Conservation (phyloP, 1,284 basidiomycete species). For the Meira nashicola region DNA sequence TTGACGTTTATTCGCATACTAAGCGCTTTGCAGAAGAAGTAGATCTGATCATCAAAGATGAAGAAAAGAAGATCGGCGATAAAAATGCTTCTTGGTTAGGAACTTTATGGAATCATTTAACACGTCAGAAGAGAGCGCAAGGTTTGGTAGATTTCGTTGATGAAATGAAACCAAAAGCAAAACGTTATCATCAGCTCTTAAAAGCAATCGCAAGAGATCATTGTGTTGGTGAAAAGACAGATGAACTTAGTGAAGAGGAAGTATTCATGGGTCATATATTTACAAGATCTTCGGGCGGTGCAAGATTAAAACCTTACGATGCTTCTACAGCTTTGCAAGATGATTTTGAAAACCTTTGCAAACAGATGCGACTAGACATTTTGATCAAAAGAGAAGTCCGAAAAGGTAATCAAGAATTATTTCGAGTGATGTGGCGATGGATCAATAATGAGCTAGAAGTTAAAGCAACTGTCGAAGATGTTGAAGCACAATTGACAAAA, state of each 20-base stretch:
- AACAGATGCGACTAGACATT: background rate
- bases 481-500: too few species aligned
- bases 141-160: background rate
- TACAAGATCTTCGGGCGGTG: background rate
- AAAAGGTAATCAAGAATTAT: background rate
- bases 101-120: background rate
- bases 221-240: background rate
- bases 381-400: background rate
- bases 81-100: background rate
- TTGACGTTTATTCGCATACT: slow-evolving; percentile 5
- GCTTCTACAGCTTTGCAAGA: slow-evolving; percentile 1
- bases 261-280: slow-evolving; percentile 6
- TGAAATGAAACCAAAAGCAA: background rate
- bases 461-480: too few species aligned
- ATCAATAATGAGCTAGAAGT: too few species aligned
- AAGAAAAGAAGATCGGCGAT: too few species aligned
- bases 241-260: slow-evolving; percentile 5
- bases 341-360: slow-evolving; percentile 1
- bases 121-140: background rate
- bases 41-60: background rate
- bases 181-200: background rate
- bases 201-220: background rate
- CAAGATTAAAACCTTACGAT: background rate
- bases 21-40: background rate
- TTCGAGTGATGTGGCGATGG: slow-evolving; percentile 1